Percentiles rank a stretch among this genome's conserved stretches.
Conservation (phyloP, 306 rosid genomes). For the Pachyrhizus erosus region DNA sequence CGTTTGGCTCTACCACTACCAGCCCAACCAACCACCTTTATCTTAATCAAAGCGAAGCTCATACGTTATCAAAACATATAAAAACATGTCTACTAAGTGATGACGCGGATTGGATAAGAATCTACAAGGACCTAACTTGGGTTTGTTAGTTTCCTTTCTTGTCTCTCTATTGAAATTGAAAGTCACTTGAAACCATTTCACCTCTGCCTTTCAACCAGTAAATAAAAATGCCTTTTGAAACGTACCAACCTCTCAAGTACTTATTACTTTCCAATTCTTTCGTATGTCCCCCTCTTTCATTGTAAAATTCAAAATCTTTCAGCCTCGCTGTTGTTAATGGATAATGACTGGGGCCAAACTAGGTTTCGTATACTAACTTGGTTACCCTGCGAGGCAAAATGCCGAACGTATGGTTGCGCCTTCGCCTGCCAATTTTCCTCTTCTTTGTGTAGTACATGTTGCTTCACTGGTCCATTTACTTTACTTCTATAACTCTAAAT, state of each 20-base stretch:
- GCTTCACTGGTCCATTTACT: background rate
- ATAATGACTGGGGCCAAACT: background rate
- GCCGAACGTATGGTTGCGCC: constrained; percentile 26
- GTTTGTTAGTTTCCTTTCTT: background rate
- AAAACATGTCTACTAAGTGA: background rate
- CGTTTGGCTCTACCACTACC: background rate
- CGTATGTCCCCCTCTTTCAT: background rate
- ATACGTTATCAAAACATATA: background rate
- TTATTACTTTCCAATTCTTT: background rate
- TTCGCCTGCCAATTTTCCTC: background rate
- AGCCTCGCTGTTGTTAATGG: no score
- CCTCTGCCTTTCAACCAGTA: no score
- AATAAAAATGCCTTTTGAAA: no score
- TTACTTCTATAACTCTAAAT: background rate
- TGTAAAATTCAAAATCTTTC: background rate
- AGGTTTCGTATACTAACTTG: constrained; percentile 13
- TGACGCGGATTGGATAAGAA: constrained; percentile 62
- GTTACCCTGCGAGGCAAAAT: background rate
- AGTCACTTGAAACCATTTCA: no score
- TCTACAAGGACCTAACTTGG: constrained; percentile 22
- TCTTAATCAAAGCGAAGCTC: background rate
- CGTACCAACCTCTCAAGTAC: no score
- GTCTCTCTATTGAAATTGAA: no score
- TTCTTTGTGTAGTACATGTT: background rate
- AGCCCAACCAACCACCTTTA: background rate